Base-by-base conservation (phyloP, 1,284 basidiomycete species). In the Ganoderma resinaceum region DNA sequence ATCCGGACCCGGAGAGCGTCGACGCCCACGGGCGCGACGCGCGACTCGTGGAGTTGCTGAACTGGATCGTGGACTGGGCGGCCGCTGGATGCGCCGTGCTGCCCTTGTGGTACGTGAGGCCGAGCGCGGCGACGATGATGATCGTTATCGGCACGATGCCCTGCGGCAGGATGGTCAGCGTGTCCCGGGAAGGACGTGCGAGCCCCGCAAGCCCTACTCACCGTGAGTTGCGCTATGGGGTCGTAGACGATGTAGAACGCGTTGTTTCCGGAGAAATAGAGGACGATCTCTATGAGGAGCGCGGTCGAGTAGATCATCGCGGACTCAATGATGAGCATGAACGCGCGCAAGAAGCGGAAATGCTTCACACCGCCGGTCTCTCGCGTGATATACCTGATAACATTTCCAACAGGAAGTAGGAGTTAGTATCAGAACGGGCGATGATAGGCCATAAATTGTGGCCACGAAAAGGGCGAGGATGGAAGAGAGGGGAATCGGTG, bases 191-290 rank as follows among this genome's bases (percentile, higher is more conserved):
- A 23, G 29, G 31, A 40, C 23, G 20, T 16, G 29, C n/a, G 23
- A 26, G 12, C n/a, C n/a, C n/a, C n/a, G n/a, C n/a, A n/a, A 12
- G 11, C 14, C 3, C 3, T n/a, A 74, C 80, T 55, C 62, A 80
- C 81, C 26, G 81, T 80, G 26, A 82, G 76, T 69, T 82, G 81
- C 43, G 80, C 81, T 63, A 82, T 81, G 35, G 81, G 81, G 65
- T 82, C 81, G 62, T 82, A 81, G 20, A 81, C 75, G 66, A 82
- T 82, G 74, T 82, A 82, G 73, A 82, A 81, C 18, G 80, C 78
- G 73, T 81, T 82, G 57, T 74, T 76, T 42, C 73, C 74, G 46
- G 80, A 68, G 74, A 82, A 81, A 73, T 81, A 82, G 38, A 82
- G 76, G 20, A 78, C 77, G 60, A 82, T 79, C 69, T 82, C 80